Evolutionary conservation across 2,329 filamentous ascomycete species (phyloP).

Genomic region (Onygenales sp.): DNA sequence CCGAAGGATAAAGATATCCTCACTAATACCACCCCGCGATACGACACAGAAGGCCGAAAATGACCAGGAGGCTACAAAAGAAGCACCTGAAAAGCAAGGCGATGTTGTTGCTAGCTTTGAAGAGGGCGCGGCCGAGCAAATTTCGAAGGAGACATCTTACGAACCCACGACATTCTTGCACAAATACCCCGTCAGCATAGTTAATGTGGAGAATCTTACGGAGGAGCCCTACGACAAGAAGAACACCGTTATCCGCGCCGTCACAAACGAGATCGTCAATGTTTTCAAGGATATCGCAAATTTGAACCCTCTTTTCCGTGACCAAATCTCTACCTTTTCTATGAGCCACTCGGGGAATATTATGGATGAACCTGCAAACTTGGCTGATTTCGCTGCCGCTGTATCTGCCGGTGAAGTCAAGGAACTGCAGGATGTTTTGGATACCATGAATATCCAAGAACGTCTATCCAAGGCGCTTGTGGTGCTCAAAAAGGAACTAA

Average conservation of each 20-base stretch:
- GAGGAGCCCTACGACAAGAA: slow-evolving; percentile 89
- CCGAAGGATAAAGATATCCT: slow-evolving; percentile 82
- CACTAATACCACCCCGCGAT: slow-evolving; percentile 60
- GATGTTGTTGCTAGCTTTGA: slow-evolving; percentile 97
- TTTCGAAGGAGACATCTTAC: slow-evolving; percentile 51
- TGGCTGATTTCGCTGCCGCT: slow-evolving; percentile 93
- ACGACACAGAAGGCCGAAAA: slow-evolving; percentile 21
- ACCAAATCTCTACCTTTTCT: slow-evolving; percentile 94
- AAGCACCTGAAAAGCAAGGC: slow-evolving; percentile 63
- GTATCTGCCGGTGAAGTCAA: slow-evolving; percentile 89
- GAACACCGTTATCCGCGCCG: slow-evolving; percentile 76
- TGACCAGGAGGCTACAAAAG: slow-evolving; percentile 28
- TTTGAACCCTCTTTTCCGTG: slow-evolving; percentile 88
- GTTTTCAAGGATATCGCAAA: slow-evolving; percentile 96
- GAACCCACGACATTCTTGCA: slow-evolving; percentile 86
- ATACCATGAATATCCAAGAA: slow-evolving; percentile 82
- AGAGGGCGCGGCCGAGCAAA: slow-evolving; percentile 59
- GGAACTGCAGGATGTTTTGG: slow-evolving; percentile 85
- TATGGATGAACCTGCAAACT: slow-evolving; percentile 84
- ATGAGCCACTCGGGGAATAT: slow-evolving; percentile 95
- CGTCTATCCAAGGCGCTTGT: slow-evolving; percentile 83
- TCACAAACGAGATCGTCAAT: slow-evolving; percentile 96
- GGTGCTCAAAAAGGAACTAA: slow-evolving; percentile 93
- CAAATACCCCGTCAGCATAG: slow-evolving; percentile 85
- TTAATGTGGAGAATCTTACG: slow-evolving; percentile 85